Base-by-base conservation (phyloP, 2,329 filamentous ascomycete genomes). In the Alternaria dauci region DNA sequence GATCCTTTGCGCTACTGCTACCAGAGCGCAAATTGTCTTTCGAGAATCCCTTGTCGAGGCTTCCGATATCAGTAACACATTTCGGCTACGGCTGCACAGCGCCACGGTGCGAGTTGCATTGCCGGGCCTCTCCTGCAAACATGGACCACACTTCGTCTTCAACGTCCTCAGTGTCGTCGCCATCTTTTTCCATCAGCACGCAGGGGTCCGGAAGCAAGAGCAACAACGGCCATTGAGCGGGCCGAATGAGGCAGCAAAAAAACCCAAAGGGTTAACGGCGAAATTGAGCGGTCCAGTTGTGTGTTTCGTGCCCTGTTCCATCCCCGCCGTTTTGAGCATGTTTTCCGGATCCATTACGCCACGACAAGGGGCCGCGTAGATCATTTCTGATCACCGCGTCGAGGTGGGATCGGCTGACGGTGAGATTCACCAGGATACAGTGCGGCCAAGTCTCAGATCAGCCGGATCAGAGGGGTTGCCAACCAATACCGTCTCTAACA, bases 401-500 rank as follows among this genome's bases (percentile, higher is more conserved):
- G 65, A 66, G 57, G 32, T 36, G 14, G 61, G 68, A 67, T 72
- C 69, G 70, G 66, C 69, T 73, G 72, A 71, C 67, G 68, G 63
- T 61, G 65, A 65, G 52, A 68, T 56, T 65, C 67, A 59, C 65
- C 65, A 68, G 62, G 48, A 57, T 55, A 54, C 54, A 54, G 58
- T 56, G 47, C 59, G 58, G 71, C 71, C 68, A 76, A 73, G 72
- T 70, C 70, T 75, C 66, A 75, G 72, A 77, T 78, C 73, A 76
- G 71, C 73, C 76, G 72, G 70, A 43, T 68, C 65, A 56, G 59
- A 70, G 55, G 50, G 25, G 30, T 25, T 52, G 34, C 38, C 55
- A 57, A 62, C 58, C 61, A 55, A 59, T 61, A 56, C 66, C 63
- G 60, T 53, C 48, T 53, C 55, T 43, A 55, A 47, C 58, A 42